A percentile compares a stretch with the other conserved stretches of the same genome.
phyloP scores from a whole-genome alignment of 1,284 basidiomycete species.

The Rhodotorula glutinis region DNA sequence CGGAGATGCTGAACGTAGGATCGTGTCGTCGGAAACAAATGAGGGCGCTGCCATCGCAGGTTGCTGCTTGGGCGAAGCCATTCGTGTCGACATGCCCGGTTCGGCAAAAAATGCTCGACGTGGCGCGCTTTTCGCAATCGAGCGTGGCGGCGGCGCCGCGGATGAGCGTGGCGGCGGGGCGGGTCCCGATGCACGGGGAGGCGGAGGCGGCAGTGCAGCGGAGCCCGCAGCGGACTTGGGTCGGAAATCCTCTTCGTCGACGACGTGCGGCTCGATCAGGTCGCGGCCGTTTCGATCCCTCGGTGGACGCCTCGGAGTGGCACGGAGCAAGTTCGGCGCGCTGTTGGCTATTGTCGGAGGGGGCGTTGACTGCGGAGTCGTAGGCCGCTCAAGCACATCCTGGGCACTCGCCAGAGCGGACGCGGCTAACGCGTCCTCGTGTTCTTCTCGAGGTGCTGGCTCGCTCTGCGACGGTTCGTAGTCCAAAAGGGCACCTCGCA shows the following conservation, averaged over 20 bases:
- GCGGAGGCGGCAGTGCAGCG: neutral
- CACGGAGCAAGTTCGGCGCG: neutral
- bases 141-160: neutral
- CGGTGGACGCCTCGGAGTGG: neutral
- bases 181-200: neutral
- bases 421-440: neutral
- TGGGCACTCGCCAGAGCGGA: too few relatives aligned
- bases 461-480: too few relatives aligned
- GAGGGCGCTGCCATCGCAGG: too few relatives aligned
- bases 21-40: too few relatives aligned
- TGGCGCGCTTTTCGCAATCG: neutral
- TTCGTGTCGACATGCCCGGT: neutral
- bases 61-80: too few relatives aligned
- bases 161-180: neutral
- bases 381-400: too few relatives aligned
- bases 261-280: slow-evolving; percentile 2
- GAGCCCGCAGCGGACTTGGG: neutral
- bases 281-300: neutral
- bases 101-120: neutral
- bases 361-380: neutral
- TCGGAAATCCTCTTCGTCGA: slow-evolving; percentile 4
- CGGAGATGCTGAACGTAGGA: too few relatives aligned
- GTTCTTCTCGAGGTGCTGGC: neutral
- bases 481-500: too few relatives aligned
- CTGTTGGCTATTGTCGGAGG: neutral